A percentile compares a stretch with the other conserved stretches of the same genome.
These are phyloP conservation scores for Gremmenia infestans DNA, from an alignment of 2,329 filamentous ascomycete species.

Conservation along the genomic window DNA sequence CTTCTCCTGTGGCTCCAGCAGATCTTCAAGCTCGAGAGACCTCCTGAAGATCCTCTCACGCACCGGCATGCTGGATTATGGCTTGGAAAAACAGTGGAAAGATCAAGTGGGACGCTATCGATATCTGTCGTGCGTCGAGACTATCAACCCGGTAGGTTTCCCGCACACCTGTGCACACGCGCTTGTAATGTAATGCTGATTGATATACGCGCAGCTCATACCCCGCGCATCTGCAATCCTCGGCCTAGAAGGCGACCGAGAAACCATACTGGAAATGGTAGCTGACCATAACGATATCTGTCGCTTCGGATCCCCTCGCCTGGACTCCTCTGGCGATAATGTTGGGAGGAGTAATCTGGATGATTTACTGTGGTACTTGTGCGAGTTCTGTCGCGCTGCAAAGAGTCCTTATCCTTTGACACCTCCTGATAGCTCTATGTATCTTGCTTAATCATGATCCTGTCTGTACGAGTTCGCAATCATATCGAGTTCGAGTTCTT, in stretches of 20 bases:
- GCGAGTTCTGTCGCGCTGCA: not conserved
- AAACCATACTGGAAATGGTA: not conserved
- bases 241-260: not conserved
- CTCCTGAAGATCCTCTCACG: not conserved
- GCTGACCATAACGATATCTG: not conserved
- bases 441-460: too few species aligned
- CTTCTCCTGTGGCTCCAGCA: not conserved
- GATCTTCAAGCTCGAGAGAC: not conserved
- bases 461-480: too few species aligned
- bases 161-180: not conserved
- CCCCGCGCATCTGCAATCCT: not conserved
- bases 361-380: not conserved
- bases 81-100: not conserved
- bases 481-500: too few species aligned
- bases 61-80: not conserved
- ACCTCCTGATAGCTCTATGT: too few species aligned
- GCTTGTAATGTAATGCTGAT: not conserved
- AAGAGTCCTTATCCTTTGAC: not conserved
- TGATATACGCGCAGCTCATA: not conserved
- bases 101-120: not conserved
- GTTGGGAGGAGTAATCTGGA: not conserved
- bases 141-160: not conserved
- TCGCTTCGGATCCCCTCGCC: not conserved
- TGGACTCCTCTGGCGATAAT: not conserved
- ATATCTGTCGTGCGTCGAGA: not conserved